phyloP scores from a whole-genome alignment of 805 yeast species.

The Lipomyces japonicus region DNA sequence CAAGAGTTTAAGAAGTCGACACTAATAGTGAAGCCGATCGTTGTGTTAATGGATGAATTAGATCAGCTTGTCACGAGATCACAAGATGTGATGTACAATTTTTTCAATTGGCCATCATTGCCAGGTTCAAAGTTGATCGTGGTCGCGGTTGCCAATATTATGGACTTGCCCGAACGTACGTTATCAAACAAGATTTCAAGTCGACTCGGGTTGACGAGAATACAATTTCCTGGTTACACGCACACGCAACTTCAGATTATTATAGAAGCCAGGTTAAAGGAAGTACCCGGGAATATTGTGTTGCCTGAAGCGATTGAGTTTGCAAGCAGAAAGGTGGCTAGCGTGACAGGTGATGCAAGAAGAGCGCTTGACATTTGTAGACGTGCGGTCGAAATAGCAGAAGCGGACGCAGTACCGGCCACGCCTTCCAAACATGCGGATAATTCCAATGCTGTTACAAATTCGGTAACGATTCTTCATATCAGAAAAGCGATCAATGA shows the following conservation, averaged over 20 bases:
- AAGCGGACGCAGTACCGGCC: conserved; percentile 45
- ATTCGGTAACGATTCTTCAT: conserved; percentile 62
- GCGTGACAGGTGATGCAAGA: conserved; percentile 97
- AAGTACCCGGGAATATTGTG: conserved; percentile 40
- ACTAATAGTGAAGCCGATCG: conserved; percentile 34
- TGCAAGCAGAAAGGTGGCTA: conserved; percentile 90
- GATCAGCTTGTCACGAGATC: conserved; percentile 84
- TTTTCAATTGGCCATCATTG: conserved; percentile 96
- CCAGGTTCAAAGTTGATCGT: conserved; percentile 74
- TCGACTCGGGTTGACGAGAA: conserved; percentile 80
- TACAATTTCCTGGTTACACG: conserved; percentile 85
- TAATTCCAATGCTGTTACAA: conserved; percentile 20
- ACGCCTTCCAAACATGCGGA: conserved; percentile 20
- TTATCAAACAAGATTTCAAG: conserved; percentile 86
- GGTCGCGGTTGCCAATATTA: conserved; percentile 91
- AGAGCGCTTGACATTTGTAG: conserved; percentile 84
- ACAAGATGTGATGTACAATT: conserved; percentile 87
- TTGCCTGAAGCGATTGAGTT: conserved; percentile 75
- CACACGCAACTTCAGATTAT: conserved; percentile 72
- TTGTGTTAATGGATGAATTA: conserved; percentile 83
- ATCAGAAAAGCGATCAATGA: conserved; percentile 76
- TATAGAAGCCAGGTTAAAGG: conserved; percentile 64
- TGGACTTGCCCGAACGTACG: conserved; percentile 92
- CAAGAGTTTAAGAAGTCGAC: conserved; percentile 51
- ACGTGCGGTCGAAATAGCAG: conserved; percentile 86